Base-by-base conservation (phyloP, 129 eudicot species). In the Logfia minima region DNA sequence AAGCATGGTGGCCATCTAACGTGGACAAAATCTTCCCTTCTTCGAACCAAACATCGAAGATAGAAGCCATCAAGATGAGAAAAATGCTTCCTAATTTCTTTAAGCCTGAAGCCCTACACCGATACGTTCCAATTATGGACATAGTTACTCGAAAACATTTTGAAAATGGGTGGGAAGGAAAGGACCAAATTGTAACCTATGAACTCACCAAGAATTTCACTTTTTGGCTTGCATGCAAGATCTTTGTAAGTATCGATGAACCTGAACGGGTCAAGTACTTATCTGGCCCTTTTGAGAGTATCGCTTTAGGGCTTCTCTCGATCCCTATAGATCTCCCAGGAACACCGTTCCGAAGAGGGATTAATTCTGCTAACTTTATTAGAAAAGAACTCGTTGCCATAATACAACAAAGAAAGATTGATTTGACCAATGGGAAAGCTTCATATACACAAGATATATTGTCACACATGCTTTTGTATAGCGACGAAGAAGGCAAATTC, bases 291-390 rank as follows among this genome's bases (percentile, higher is more conserved):
- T 85, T 88, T 8, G 62, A 81, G 13, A 56, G 70, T 29, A 74
- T 88, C 23, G 84, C 79, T 17, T 43, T 59, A 77, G 34, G 89
- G 89, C 17, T 71, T 75, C 63, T 88, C 6, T 80, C 87, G 0
- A 61, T 88, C 16, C 92, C 92, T 10, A 80, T 88, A 19, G 84
- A 88, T 59, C 78, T 88, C 56, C 92, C 92, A 1, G 87, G 89
- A 19, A 88, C 92, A 23, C 84, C 84, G 17, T 83, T 80, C 9
- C 59, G 81, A 11, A 77, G 76, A 13, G 92, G 75, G 11, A 85
- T 88, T 3, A 83, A 83, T 63, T 89, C 92, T 0, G 75, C 87
- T 3, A 84, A 77, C 1, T 74, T 58, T 1, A 66, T 87, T 2
- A 73, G 88, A 37, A 84, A 79, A 75, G 85, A 87, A 55, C 73